Evolutionary conservation across 257 asterid species (phyloP).

Genomic region (Salvia miltiorrhiza): DNA sequence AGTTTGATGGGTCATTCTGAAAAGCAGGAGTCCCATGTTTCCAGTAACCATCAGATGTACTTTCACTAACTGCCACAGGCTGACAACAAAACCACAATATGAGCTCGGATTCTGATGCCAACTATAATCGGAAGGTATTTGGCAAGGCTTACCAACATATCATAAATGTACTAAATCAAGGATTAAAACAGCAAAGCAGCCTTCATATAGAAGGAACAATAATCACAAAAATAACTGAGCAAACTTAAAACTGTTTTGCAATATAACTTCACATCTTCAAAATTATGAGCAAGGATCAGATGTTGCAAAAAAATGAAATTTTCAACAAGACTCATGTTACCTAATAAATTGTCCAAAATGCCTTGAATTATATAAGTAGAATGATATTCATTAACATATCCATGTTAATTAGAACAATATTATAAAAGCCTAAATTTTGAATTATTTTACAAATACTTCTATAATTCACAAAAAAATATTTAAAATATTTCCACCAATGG

Average conservation of each 20-base stretch:
- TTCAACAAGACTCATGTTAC: background rate
- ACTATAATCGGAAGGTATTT: conserved; percentile 18
- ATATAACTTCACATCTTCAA: background rate
- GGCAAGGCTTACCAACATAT: conserved; percentile 15
- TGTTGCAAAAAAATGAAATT: background rate
- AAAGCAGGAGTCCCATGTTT: conserved; percentile 52
- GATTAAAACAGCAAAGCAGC: conserved; percentile 6
- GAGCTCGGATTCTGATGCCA: conserved; percentile 24
- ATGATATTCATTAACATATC: background rate
- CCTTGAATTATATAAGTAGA: background rate
- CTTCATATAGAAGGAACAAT: background rate
- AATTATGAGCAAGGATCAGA: background rate
- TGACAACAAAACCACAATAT: conserved; percentile 48
- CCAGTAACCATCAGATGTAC: conserved; percentile 64
- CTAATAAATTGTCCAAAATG: background rate
- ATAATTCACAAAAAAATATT: background rate
- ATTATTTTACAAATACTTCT: background rate
- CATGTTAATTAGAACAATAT: background rate
- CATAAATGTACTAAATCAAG: conserved; percentile 10
- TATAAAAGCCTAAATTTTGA: background rate
- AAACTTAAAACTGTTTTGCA: background rate
- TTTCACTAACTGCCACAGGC: conserved; percentile 61
- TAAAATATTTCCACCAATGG: background rate
- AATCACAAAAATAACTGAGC: background rate
- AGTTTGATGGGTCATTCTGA: conserved; percentile 48